Evolutionary conservation across 129 eudicot species (phyloP).

Genomic region (Tanacetum coccineum): DNA sequence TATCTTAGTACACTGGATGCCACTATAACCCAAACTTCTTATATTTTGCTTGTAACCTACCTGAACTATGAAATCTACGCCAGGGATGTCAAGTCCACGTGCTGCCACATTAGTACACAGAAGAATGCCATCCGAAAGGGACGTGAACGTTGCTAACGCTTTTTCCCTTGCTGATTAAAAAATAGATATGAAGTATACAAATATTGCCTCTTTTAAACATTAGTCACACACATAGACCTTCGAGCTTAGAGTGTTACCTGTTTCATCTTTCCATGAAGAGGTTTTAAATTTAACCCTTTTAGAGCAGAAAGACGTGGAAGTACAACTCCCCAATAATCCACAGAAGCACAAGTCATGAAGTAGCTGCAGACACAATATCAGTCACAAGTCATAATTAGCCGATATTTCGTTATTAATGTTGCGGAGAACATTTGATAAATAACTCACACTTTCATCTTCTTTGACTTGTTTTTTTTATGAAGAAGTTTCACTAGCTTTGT

Average conservation of each 20-base stretch:
- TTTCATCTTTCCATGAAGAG: conserved; percentile 97
- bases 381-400: too few species aligned
- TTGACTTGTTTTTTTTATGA: conserved; percentile 59
- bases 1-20: conserved; percentile 8
- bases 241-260: conserved; percentile 50
- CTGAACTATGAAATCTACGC: conserved; percentile 88
- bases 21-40: background rate
- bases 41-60: conserved; percentile 32
- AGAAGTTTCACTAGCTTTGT: conserved; percentile 75
- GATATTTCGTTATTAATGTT: too few species aligned
- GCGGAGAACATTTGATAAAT: too few species aligned
- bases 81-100: conserved; percentile 97
- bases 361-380: too few species aligned
- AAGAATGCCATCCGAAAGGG: too few species aligned
- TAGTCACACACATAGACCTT: conserved; percentile 2
- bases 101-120: too few species aligned
- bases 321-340: too few species aligned
- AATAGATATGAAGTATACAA: background rate
- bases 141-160: too few species aligned
- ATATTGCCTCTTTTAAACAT: background rate
- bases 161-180: conserved; percentile 69
- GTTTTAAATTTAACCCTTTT: conserved; percentile 51
- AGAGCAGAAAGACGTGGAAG: conserved; percentile 34
- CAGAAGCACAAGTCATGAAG: too few species aligned
- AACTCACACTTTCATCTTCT: conserved; percentile 71